These are phyloP conservation scores for Pancytospora philotis DNA, from an alignment of 371 early-diverging fungal species.

Conservation along the genomic window DNA sequence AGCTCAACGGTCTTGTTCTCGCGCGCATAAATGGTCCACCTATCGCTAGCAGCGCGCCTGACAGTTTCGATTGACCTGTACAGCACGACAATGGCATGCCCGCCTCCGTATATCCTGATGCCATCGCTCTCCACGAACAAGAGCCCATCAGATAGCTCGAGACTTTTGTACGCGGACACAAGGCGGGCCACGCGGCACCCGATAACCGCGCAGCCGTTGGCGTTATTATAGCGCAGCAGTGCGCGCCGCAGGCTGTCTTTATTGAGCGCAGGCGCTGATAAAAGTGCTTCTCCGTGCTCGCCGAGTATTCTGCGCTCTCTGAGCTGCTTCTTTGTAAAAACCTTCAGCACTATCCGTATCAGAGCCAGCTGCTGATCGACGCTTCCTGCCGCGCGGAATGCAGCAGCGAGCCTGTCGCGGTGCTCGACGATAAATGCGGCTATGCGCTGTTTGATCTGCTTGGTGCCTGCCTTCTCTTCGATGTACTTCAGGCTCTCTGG, in stretches of 20 bases:
- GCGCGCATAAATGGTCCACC: neutral
- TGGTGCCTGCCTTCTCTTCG: neutral
- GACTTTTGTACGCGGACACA: neutral
- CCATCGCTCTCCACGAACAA: neutral
- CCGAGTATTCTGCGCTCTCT: neutral
- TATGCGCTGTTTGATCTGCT: neutral
- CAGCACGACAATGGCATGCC: neutral
- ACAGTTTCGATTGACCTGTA: neutral
- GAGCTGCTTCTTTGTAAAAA: neutral
- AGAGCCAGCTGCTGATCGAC: neutral
- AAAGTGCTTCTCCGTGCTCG: neutral
- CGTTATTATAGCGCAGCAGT: neutral
- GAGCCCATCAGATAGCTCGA: neutral
- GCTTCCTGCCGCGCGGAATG: neutral
- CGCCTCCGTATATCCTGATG: neutral
- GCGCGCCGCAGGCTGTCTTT: neutral
- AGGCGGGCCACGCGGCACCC: conserved; percentile 2
- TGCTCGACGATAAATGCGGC: neutral
- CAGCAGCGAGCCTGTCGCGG: neutral
- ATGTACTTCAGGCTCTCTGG: neutral
- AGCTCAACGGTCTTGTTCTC: neutral
- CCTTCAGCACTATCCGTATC: neutral
- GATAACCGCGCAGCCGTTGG: conserved; percentile 1
- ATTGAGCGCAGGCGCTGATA: neutral
- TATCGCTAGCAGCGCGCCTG: neutral